These are phyloP conservation scores for Aquilaria agallochum DNA, from an alignment of 441 rosid species.

Conservation along the genomic window DNA sequence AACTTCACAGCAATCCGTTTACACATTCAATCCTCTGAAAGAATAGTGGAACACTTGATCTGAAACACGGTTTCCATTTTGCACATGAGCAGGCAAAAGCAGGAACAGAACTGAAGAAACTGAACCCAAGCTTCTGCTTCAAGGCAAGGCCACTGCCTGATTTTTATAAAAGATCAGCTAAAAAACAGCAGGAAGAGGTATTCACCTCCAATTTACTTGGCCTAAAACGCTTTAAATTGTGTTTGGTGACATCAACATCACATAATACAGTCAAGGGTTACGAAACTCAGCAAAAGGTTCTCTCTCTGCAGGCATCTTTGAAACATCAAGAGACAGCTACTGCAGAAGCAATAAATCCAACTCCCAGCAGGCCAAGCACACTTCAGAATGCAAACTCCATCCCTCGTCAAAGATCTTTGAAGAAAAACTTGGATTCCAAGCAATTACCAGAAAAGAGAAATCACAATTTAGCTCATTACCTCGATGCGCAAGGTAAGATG, in stretches of 20 bases:
- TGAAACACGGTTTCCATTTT: not conserved
- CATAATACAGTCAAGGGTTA: too few relatives aligned
- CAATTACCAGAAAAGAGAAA: constrained; percentile 24
- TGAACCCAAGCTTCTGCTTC: constrained; percentile 70
- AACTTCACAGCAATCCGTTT: too few relatives aligned
- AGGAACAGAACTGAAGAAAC: constrained; percentile 54
- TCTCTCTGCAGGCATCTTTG: constrained; percentile 23
- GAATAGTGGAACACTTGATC: too few relatives aligned
- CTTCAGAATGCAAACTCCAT: constrained; percentile 16
- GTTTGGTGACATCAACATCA: too few relatives aligned
- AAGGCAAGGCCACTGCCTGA: constrained; percentile 86
- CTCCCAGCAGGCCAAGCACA: constrained; percentile 15
- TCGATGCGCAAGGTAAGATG: constrained; percentile 18
- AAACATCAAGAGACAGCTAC: constrained; percentile 24
- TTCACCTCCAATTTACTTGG: too few relatives aligned
- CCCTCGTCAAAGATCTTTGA: constrained; percentile 22
- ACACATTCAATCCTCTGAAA: too few relatives aligned
- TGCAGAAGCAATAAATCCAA: constrained; percentile 14
- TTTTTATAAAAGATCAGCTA: constrained; percentile 55
- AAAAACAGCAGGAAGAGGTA: constrained; percentile 45
- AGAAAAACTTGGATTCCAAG: constrained; percentile 24
- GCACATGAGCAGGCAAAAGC: constrained; percentile 48
- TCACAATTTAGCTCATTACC: constrained; percentile 17
- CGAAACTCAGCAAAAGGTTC: not conserved
- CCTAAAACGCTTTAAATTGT: too few relatives aligned